These are phyloP conservation scores for Aspergillus carbonarius DNA, from an alignment of 2,329 filamentous ascomycete genomes.

Conservation along the genomic window DNA sequence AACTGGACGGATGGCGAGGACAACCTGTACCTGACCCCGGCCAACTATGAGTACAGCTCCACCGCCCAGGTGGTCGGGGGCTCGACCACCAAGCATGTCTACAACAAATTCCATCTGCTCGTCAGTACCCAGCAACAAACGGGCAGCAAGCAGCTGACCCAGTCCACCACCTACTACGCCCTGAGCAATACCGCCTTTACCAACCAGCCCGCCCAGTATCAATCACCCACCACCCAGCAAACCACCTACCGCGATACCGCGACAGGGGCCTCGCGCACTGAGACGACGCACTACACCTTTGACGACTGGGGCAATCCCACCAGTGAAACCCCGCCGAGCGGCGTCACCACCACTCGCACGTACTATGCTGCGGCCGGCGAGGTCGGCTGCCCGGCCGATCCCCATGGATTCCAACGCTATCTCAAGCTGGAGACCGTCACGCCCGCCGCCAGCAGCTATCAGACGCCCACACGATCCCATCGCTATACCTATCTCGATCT, in stretches of 20 bases:
- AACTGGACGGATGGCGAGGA: slow-evolving; percentile 1
- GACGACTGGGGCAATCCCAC: slow-evolving; percentile 9
- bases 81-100: not conserved
- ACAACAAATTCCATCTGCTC: slow-evolving; percentile 9
- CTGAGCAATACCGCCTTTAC: not conserved
- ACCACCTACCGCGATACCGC: slow-evolving; percentile 1
- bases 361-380: not conserved
- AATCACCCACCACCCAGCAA: not conserved
- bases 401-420: slow-evolving; percentile 9
- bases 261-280: not conserved
- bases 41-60: slow-evolving; percentile 1
- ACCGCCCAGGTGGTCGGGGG: slow-evolving; percentile 2
- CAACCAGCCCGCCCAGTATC: slow-evolving; percentile 5
- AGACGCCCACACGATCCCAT: not conserved
- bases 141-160: not conserved
- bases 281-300: not conserved
- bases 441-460: not conserved
- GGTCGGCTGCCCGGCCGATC: slow-evolving; percentile 2
- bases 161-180: slow-evolving; percentile 1
- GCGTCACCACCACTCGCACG: not conserved
- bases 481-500: not conserved
- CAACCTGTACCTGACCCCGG: not conserved
- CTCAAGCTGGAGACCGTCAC: slow-evolving; percentile 1
- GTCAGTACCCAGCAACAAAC: not conserved
- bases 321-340: not conserved